Evolutionary conservation across 1,139 yeast species (phyloP).

Genomic region (Debaryomycetaceae sp.): DNA sequence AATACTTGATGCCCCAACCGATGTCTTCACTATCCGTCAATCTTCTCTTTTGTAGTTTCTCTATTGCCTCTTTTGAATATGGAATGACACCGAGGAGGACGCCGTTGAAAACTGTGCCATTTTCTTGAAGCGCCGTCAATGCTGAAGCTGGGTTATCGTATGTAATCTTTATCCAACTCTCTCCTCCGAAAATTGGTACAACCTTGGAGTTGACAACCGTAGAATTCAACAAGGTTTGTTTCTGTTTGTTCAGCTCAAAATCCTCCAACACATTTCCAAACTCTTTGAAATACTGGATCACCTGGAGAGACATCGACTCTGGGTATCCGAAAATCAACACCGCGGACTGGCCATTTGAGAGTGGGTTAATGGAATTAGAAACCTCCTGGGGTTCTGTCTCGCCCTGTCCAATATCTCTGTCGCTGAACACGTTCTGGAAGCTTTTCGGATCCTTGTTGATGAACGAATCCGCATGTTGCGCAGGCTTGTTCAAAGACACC

Average conservation of each 20-base stretch:
- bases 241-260: slow-evolving; percentile 45
- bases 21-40: slow-evolving; percentile 53
- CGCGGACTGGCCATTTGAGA: slow-evolving; percentile 49
- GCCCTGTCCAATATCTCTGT: slow-evolving; percentile 5
- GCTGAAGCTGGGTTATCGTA: slow-evolving; percentile 77
- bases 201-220: slow-evolving; percentile 9
- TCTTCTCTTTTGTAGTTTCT: slow-evolving; percentile 56
- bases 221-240: slow-evolving; percentile 10
- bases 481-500: slow-evolving; percentile 31
- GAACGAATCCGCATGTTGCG: slow-evolving; percentile 31
- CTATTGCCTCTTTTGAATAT: slow-evolving; percentile 57
- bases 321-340: slow-evolving; percentile 89
- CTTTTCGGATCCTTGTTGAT: slow-evolving; percentile 46
- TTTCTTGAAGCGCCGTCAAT: slow-evolving; percentile 77
- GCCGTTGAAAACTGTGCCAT: slow-evolving; percentile 70
- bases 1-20: slow-evolving; percentile 38
- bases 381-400: slow-evolving; percentile 5
- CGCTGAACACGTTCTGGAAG: slow-evolving; percentile 44
- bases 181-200: slow-evolving; percentile 77
- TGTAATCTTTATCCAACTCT: slow-evolving; percentile 85
- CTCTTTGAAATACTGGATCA: slow-evolving; percentile 72
- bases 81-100: slow-evolving; percentile 76
- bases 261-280: slow-evolving; percentile 82
- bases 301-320: slow-evolving; percentile 61
- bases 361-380: slow-evolving; percentile 16